A percentile compares a stretch with the other conserved stretches of the same genome.
Evolutionary conservation across 129 eudicot species (phyloP).

Genomic region (Escallonia rubra): DNA sequence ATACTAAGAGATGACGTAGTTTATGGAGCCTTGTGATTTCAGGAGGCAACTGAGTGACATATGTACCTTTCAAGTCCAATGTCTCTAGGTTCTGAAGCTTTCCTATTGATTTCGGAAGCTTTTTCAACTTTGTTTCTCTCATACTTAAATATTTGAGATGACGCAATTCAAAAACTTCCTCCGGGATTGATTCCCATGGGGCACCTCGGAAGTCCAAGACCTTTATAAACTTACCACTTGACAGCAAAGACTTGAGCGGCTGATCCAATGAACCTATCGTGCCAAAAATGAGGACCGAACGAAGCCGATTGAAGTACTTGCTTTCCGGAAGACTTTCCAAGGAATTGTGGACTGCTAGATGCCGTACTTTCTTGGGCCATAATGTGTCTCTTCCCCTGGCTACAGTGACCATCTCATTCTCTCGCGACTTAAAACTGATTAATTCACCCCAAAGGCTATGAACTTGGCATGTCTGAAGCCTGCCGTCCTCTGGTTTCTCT

Average conservation of each 20-base stretch:
- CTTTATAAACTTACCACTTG: not conserved
- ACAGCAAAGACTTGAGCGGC: not conserved
- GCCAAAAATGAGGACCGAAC: slow-evolving; percentile 11
- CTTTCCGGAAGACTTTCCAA: not conserved
- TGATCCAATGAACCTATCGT: not conserved
- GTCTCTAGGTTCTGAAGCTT: slow-evolving; percentile 16
- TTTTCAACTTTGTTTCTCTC: slow-evolving; percentile 3
- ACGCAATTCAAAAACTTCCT: not conserved
- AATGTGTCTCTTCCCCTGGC: too few species aligned
- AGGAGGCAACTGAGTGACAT: slow-evolving; percentile 12
- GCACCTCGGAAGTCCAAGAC: slow-evolving; percentile 21
- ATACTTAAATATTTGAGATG: slow-evolving; percentile 11
- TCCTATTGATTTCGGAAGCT: slow-evolving; percentile 13
- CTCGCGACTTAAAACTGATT: slow-evolving; percentile 9
- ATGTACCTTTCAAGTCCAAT: slow-evolving; percentile 15
- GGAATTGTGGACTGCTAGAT: slow-evolving; percentile 6
- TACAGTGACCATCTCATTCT: not conserved
- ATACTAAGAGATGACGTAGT: slow-evolving; percentile 21
- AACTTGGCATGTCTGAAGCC: not conserved
- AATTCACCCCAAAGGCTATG: slow-evolving; percentile 12
- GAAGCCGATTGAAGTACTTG: not conserved
- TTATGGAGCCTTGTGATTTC: not conserved
- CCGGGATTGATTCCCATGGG: slow-evolving; percentile 8
- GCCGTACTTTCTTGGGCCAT: not conserved
- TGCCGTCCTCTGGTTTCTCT: not conserved